Percentiles rank a stretch among this genome's conserved stretches.
Conservation (phyloP, 1,139 yeast species). For the Diutina sp. region DNA sequence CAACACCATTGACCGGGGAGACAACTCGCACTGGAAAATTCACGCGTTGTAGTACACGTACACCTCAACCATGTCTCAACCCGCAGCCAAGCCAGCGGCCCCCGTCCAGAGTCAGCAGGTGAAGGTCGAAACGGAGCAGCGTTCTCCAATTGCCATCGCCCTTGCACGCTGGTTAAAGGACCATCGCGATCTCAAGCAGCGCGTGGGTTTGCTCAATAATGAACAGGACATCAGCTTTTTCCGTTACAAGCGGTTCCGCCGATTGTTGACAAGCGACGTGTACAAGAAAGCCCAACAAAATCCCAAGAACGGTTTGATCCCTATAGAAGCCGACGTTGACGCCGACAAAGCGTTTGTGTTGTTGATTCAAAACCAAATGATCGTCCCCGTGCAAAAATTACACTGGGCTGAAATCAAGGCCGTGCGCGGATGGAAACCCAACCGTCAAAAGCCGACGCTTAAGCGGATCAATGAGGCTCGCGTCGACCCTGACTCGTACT, state of each 20-base stretch:
- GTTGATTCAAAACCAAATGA: slow-evolving; percentile 62
- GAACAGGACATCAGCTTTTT: slow-evolving; percentile 65
- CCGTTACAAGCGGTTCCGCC: slow-evolving; percentile 68
- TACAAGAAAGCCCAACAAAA: slow-evolving; percentile 46
- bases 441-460: slow-evolving; percentile 64
- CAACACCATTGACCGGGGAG: neutral
- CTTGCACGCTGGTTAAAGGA: slow-evolving; percentile 64
- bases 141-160: slow-evolving; percentile 31
- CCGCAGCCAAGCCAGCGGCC: neutral
- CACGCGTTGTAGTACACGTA: neutral
- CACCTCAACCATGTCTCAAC: neutral
- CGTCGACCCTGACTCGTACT: slow-evolving; percentile 66
- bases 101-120: neutral
- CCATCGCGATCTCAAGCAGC: slow-evolving; percentile 53
- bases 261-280: slow-evolving; percentile 68
- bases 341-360: slow-evolving; percentile 54
- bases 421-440: slow-evolving; percentile 50
- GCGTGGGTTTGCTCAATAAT: slow-evolving; percentile 67
- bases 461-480: slow-evolving; percentile 56
- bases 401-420: slow-evolving; percentile 61
- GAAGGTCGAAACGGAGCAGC: slow-evolving; percentile 5
- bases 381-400: slow-evolving; percentile 63
- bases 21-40: neutral
- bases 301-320: slow-evolving; percentile 46
- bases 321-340: slow-evolving; percentile 34